phyloP scores from a whole-genome alignment of 306 rosid genomes.

The Quercus variabilis region DNA sequence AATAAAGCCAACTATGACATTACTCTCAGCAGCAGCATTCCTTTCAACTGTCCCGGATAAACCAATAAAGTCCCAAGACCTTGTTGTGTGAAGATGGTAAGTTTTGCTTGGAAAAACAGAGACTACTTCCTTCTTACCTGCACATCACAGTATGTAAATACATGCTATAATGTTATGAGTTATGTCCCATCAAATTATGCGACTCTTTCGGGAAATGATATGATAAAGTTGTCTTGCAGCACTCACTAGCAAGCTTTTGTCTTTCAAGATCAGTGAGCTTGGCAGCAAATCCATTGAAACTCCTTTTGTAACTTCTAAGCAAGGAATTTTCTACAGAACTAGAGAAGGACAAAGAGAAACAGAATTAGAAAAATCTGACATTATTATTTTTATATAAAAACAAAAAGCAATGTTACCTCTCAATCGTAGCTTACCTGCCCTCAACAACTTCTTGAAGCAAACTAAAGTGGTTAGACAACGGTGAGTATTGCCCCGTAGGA shows the following conservation, averaged over 20 bases:
- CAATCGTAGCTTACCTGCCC: neutral
- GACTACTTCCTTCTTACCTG: constrained; percentile 12
- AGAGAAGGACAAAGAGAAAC: neutral
- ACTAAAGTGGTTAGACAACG: neutral
- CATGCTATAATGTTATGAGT: neutral
- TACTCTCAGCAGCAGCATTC: neutral
- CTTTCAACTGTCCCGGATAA: neutral
- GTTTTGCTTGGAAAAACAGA: constrained; percentile 24
- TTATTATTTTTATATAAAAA: no score
- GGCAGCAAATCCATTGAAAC: constrained; percentile 29
- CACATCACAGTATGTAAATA: neutral
- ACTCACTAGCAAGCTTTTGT: neutral
- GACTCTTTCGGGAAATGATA: no score
- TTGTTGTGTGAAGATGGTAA: constrained; percentile 4
- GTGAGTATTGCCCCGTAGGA: neutral
- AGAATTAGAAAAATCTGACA: no score
- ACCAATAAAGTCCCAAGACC: constrained; percentile 31
- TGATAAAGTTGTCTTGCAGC: neutral
- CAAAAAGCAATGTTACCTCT: no score
- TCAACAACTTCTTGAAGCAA: neutral
- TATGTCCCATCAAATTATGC: no score
- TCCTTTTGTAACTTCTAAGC: constrained; percentile 17
- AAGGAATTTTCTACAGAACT: neutral
- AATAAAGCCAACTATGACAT: constrained; percentile 15
- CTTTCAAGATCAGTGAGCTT: neutral